A percentile compares a stretch with the other conserved stretches of the same genome.
These are phyloP conservation scores for Luffa aegyptiaca DNA, from an alignment of 306 rosid species.

Conservation along the genomic window DNA sequence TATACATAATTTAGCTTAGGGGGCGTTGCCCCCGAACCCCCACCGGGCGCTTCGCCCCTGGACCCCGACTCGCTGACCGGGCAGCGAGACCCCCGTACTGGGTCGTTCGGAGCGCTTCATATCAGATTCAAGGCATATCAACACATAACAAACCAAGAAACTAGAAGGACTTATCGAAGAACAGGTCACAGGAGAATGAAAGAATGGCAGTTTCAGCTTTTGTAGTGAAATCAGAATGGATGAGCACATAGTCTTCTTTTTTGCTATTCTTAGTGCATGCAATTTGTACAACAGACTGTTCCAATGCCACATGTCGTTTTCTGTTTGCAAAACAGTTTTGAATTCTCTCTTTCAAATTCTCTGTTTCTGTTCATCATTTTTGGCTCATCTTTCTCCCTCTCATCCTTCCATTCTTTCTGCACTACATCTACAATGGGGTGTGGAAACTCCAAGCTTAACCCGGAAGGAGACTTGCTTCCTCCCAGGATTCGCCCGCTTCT, in stretches of 20 bases:
- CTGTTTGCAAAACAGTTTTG: background rate
- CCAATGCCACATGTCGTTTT: background rate
- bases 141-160: background rate
- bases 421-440: slow-evolving; percentile 37
- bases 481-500: slow-evolving; percentile 21
- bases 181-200: background rate
- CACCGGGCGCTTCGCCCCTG: too few relatives aligned
- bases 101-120: too few relatives aligned
- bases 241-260: too few relatives aligned
- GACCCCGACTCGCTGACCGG: too few relatives aligned
- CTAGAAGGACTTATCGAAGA: background rate
- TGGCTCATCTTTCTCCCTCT: background rate
- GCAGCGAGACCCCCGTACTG: too few relatives aligned
- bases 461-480: slow-evolving; percentile 23
- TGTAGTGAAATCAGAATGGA: background rate
- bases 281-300: background rate
- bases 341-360: background rate
- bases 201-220: background rate
- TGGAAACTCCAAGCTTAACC: slow-evolving; percentile 35
- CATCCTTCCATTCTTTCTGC: background rate
- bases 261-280: background rate
- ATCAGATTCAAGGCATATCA: too few relatives aligned
- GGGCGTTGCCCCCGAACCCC: too few relatives aligned
- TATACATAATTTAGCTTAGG: too few relatives aligned
- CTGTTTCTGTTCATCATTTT: background rate